phyloP scores from a whole-genome alignment of 257 asterid genomes.

The Solanum habrochaites region DNA sequence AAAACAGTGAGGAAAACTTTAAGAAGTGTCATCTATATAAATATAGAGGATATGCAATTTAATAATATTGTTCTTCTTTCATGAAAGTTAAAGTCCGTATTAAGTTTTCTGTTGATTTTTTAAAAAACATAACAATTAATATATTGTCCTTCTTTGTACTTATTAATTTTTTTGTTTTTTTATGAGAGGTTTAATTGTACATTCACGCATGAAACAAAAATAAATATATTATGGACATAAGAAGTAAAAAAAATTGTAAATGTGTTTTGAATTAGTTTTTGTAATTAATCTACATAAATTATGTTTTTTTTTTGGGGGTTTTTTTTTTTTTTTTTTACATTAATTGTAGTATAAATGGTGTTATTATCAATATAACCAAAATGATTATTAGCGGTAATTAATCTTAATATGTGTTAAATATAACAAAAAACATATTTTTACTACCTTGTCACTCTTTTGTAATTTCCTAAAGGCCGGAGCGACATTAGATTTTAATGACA shows the following conservation, averaged over 20 bases:
- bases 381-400: no score
- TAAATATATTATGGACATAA: background rate
- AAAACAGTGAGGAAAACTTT: background rate
- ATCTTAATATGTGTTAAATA: no score
- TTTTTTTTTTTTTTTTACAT: no score
- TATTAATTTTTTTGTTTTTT: background rate
- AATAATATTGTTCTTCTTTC: background rate
- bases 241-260: background rate
- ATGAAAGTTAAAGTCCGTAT: background rate
- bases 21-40: background rate
- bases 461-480: no score
- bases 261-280: background rate
- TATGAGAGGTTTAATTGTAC: background rate
- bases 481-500: no score
- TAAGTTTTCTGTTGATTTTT: background rate
- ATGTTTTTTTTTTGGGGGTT: background rate
- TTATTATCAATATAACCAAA: no score
- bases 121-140: no score
- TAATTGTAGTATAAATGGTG: background rate
- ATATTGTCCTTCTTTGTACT: background rate
- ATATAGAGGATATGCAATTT: background rate
- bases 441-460: no score
- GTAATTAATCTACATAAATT: background rate
- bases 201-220: background rate
- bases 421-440: no score